These are phyloP conservation scores for Claviceps lovelessii DNA, from an alignment of 2,329 filamentous ascomycete species.

Conservation along the genomic window DNA sequence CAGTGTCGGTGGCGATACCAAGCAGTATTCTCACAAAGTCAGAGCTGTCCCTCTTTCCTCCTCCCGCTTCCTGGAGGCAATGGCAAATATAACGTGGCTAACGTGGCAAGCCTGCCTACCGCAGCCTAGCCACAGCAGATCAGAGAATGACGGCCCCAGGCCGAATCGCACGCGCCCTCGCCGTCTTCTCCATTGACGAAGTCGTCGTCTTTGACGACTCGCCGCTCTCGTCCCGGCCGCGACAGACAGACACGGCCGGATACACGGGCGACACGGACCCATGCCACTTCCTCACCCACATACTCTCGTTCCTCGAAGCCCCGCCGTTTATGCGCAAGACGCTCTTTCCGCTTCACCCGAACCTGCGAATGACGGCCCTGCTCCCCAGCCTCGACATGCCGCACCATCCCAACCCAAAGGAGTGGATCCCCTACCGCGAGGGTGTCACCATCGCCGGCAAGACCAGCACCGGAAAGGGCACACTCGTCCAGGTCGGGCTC, in stretches of 20 bases:
- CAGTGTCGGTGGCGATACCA: slow-evolving; percentile 63
- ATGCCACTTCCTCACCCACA: slow-evolving; percentile 63
- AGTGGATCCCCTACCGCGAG: slow-evolving; percentile 70
- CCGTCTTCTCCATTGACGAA: slow-evolving; percentile 75
- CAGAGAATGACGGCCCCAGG: slow-evolving; percentile 60
- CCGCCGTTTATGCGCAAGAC: slow-evolving; percentile 66
- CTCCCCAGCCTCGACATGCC: slow-evolving; percentile 73
- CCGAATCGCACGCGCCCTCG: slow-evolving; percentile 64
- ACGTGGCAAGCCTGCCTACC: not conserved
- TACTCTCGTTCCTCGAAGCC: slow-evolving; percentile 70
- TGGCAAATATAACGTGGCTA: not conserved
- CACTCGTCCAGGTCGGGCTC: slow-evolving; percentile 44
- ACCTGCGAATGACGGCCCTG: slow-evolving; percentile 57
- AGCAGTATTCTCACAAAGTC: slow-evolving; percentile 67
- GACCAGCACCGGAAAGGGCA: slow-evolving; percentile 29
- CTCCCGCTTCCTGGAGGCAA: not conserved
- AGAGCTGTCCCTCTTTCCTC: slow-evolving; percentile 5
- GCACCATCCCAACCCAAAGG: slow-evolving; percentile 61
- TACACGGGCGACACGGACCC: slow-evolving; percentile 62
- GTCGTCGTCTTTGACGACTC: slow-evolving; percentile 68
- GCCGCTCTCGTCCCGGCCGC: slow-evolving; percentile 29
- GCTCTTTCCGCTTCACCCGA: slow-evolving; percentile 66
- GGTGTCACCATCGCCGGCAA: slow-evolving; percentile 47
- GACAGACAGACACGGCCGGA: slow-evolving; percentile 33
- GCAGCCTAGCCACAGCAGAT: slow-evolving; percentile 56